Evolutionary conservation across 1,284 basidiomycete species (phyloP).

Genomic region (Trichosporon sp.): DNA sequence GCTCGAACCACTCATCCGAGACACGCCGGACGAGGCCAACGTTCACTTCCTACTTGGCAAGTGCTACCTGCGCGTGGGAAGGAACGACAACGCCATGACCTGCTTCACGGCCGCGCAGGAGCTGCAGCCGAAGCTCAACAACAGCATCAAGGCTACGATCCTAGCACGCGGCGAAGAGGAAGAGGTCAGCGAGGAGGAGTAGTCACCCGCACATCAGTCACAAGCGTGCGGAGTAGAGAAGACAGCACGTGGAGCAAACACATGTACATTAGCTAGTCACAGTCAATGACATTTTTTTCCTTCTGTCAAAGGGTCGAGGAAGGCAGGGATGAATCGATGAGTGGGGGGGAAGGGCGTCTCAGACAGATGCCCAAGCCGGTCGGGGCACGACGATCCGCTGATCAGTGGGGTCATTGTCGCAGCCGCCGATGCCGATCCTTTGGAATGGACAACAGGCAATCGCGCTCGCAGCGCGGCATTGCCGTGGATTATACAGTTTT

Average conservation of each 20-base stretch:
- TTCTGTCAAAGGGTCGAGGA: not conserved
- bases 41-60: conserved; percentile 93
- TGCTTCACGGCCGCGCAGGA: conserved; percentile 85
- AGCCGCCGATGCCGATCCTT: no score
- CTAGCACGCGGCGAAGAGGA: conserved; percentile 56
- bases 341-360: no score
- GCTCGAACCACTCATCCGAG: conserved; percentile 73
- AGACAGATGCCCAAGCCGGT: no score
- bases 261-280: conserved; percentile 7
- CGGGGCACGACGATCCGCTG: not conserved
- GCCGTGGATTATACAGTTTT: not conserved
- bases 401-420: not conserved
- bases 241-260: conserved; percentile 3
- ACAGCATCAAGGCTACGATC: conserved; percentile 52
- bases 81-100: conserved; percentile 75
- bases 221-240: not conserved
- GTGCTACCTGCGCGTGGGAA: conserved; percentile 76
- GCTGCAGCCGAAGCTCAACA: conserved; percentile 60
- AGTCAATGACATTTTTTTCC: conserved; percentile 3
- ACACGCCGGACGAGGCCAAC: conserved; percentile 83
- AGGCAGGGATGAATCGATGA: not conserved
- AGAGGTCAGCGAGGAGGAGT: conserved; percentile 51
- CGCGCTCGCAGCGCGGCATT: not conserved
- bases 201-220: no score
- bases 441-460: no score